Evolutionary conservation across 305 asterid genomes (phyloP), one percentile per base, ranked within the genome.

Genomic region (Ajuga reptans): DNA sequence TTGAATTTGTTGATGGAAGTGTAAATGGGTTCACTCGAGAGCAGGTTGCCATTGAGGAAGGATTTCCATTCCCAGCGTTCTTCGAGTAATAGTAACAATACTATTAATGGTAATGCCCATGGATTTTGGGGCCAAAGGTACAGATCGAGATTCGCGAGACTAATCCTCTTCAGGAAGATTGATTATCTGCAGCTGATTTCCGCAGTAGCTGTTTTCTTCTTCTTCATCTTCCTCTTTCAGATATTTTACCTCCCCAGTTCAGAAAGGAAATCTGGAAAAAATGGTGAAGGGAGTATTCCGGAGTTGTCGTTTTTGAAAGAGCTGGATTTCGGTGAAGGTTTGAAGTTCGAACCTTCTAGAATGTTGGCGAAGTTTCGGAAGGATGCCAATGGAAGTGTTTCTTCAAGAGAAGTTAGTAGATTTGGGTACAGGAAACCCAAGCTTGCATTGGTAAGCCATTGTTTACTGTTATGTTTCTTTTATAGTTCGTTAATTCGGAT

Each of bases 1-100:
- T 31, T 31, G 4, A 31, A n/a, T 60, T 24, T 37, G 66, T 89
- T 77, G 66, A 83, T 77, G 95, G 85, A 79, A 82, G 73, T 82
- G 80, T 90, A 84, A 81, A 94, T 94, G 99, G 98, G 98, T 75
- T 89, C 92, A 45, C 92, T 84, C 53, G 97, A 84, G 65, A 87
- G 75, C 73, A 85, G 87, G 60, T 55, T 66, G 81, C 75, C 82
- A 12, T 55, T 75, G 77, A 86, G 86, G 82, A 90, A 82, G 83
- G 95, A 92, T 73, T 83, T 72, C 39, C 71, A 66, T 73, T 74
- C 79, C 29, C 75, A 68, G 74, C 89, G 91, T 60, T 76, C 89
- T 75, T 67, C 84, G 29, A 82, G 89, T 14, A 52, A 61, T 31
- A 75, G 81, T 76, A 69, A 60, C 37, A 36, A 9, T 49, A 62